phyloP scores from a whole-genome alignment of 2,329 filamentous ascomycete species.

The Colletotrichum trifolii region DNA sequence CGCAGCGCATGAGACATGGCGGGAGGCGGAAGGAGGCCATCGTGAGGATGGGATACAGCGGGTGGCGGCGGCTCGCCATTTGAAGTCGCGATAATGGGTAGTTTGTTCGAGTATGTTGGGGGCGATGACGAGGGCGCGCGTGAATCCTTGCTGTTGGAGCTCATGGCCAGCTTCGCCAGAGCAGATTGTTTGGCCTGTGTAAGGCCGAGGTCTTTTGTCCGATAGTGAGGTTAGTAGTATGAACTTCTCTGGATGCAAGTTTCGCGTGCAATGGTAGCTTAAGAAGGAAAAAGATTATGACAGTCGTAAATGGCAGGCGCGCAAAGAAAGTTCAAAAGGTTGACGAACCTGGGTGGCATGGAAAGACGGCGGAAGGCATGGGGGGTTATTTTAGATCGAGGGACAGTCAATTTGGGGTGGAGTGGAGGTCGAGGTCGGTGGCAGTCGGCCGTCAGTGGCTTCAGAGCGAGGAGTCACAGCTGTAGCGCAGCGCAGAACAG shows the following conservation, averaged over 20 bases:
- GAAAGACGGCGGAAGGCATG: slow-evolving; percentile 36
- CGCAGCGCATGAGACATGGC: slow-evolving; percentile 54
- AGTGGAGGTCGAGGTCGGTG: slow-evolving; percentile 5
- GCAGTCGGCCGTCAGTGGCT: slow-evolving; percentile 5
- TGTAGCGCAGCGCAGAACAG: no score
- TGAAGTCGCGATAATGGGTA: slow-evolving; percentile 11
- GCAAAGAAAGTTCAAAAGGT: not conserved
- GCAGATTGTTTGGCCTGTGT: slow-evolving; percentile 53
- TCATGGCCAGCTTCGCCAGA: slow-evolving; percentile 59
- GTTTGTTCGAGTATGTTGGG: slow-evolving; percentile 42
- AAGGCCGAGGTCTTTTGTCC: slow-evolving; percentile 39
- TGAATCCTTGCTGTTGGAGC: slow-evolving; percentile 44
- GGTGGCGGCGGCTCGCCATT: slow-evolving; percentile 38
- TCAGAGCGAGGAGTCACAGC: slow-evolving; percentile 27
- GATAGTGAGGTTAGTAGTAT: slow-evolving; percentile 21
- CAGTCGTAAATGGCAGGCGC: not conserved
- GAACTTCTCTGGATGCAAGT: not conserved
- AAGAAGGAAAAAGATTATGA: not conserved
- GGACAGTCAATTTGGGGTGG: no score
- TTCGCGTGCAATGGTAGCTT: not conserved
- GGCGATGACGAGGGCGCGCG: slow-evolving; percentile 40
- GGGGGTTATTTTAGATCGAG: slow-evolving; percentile 9
- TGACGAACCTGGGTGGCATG: slow-evolving; percentile 31
- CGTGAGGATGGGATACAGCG: slow-evolving; percentile 43
- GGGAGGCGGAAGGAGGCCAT: slow-evolving; percentile 43